Evolutionary conservation across 345 rosid species (phyloP).

Genomic region (Erodium maritimum): DNA sequence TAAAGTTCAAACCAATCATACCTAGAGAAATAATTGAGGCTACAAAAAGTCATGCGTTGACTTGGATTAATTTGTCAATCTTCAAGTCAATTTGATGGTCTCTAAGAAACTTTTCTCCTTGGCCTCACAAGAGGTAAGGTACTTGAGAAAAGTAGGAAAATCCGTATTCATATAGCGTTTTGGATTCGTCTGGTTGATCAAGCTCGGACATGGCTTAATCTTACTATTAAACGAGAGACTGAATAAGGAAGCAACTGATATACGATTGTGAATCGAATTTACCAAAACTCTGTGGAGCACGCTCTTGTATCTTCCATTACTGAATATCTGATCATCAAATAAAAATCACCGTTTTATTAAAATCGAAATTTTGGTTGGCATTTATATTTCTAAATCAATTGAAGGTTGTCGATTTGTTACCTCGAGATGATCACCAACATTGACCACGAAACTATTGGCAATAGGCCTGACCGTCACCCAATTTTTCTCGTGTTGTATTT

Average conservation of each 20-base stretch:
- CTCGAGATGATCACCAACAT: slow-evolving; percentile 94
- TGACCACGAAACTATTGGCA: slow-evolving; percentile 56
- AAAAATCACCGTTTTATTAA: not conserved
- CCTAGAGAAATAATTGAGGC: not conserved
- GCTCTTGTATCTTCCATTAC: slow-evolving; percentile 86
- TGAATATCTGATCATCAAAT: slow-evolving; percentile 41
- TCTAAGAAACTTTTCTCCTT: slow-evolving; percentile 69
- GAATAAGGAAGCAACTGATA: slow-evolving; percentile 72
- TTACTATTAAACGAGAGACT: slow-evolving; percentile 34
- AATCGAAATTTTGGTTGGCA: not conserved
- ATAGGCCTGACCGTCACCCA: slow-evolving; percentile 77
- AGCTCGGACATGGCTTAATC: slow-evolving; percentile 37
- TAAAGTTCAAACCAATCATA: not conserved
- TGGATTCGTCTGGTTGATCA: slow-evolving; percentile 41
- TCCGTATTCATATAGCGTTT: slow-evolving; percentile 48
- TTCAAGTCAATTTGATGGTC: slow-evolving; percentile 40
- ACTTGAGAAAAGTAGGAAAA: slow-evolving; percentile 58
- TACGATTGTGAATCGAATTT: slow-evolving; percentile 39
- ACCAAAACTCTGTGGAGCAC: slow-evolving; percentile 69
- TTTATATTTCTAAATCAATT: not conserved
- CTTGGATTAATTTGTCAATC: not conserved
- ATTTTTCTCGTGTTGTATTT: slow-evolving; percentile 36
- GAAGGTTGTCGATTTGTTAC: slow-evolving; percentile 13
- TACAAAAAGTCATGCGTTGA: not conserved
- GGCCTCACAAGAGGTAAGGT: slow-evolving; percentile 51